Base-by-base conservation (phyloP, 1,139 yeast species). In the Candida dubliniensis region DNA sequence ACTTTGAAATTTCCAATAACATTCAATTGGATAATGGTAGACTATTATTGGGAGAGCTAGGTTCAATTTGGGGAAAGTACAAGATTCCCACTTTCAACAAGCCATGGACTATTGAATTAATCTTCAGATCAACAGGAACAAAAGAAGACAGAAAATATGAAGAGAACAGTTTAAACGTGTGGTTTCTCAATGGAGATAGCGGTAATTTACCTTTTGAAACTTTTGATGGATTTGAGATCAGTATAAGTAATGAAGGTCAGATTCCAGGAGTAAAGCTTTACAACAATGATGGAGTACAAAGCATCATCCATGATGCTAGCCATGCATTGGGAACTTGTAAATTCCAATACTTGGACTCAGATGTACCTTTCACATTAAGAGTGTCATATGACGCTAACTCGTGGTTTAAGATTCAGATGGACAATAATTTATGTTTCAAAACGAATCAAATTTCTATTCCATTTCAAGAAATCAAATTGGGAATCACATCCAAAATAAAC, bases 301-400 rank as follows among this genome's bases (percentile, higher is more conserved):
- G 62, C 8, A 48, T 67, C 8, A 50, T 54, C n/a, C 50, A 61
- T 11, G 44, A 49, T 7, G 44, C 60, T 11, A 66, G 59, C 11
- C 64, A 64, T 24, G 58, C 81, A 0, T 64, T 82, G 51, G 86
- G 84, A 0, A 70, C 76, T n/a, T 83, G 88, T 65, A 63, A 69
- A 15, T 64, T 82, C 54, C 69, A 74, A 12, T 85, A 77, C 55
- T 82, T 84, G 58, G 82, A 80, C 53, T 80, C 88, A 0, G 78
- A 79, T 50, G 86, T 84, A 7, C 93, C 95, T 8, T 69, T 78
- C 33, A 82, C 87, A 1, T 45, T 84, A n/a, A 76, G 90, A 61
- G 54, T 85, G 11, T 77, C 85, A 2, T 84, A 83, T 54, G 61
- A 64, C n/a, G 33, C 49, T 0, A 49, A 51, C 26, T 67, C 69